A percentile compares a stretch with the other conserved stretches of the same genome.
These are phyloP conservation scores for Plasmopara halstedii DNA, from an alignment of 352 stramenopile genomes.

Conservation along the genomic window DNA sequence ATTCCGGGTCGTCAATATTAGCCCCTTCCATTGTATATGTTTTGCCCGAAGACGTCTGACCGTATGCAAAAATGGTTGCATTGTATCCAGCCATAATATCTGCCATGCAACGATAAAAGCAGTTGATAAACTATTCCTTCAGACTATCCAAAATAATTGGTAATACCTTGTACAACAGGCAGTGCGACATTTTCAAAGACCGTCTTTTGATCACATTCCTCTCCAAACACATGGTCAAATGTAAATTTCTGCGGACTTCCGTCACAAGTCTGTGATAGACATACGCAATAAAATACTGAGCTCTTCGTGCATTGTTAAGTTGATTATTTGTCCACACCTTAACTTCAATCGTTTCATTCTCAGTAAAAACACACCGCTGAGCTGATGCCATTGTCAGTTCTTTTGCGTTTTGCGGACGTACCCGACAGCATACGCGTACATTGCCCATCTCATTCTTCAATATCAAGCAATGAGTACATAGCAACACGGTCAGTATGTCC, in stretches of 20 bases:
- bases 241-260: constrained; percentile 71
- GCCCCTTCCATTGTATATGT: constrained; percentile 35
- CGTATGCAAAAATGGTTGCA: constrained; percentile 92
- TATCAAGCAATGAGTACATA: neutral
- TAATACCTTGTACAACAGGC: constrained; percentile 80
- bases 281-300: constrained; percentile 1
- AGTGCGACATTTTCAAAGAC: constrained; percentile 86
- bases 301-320: neutral
- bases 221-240: constrained; percentile 87
- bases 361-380: constrained; percentile 47
- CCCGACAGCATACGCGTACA: constrained; percentile 76
- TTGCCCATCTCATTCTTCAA: constrained; percentile 40
- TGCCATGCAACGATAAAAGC: constrained; percentile 11
- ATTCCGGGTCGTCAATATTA: constrained; percentile 78
- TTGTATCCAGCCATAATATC: constrained; percentile 92
- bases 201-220: constrained; percentile 70
- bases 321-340: constrained; percentile 24
- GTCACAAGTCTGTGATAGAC: constrained; percentile 30
- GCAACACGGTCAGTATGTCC: neutral
- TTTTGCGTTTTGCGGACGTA: constrained; percentile 75
- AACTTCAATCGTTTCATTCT: constrained; percentile 51
- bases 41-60: constrained; percentile 78
- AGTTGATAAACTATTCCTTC: neutral
- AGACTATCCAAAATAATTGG: neutral
- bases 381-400: constrained; percentile 57